These are phyloP conservation scores for Diaporthe citriasiana DNA, from an alignment of 2,329 filamentous ascomycete genomes.

Conservation along the genomic window DNA sequence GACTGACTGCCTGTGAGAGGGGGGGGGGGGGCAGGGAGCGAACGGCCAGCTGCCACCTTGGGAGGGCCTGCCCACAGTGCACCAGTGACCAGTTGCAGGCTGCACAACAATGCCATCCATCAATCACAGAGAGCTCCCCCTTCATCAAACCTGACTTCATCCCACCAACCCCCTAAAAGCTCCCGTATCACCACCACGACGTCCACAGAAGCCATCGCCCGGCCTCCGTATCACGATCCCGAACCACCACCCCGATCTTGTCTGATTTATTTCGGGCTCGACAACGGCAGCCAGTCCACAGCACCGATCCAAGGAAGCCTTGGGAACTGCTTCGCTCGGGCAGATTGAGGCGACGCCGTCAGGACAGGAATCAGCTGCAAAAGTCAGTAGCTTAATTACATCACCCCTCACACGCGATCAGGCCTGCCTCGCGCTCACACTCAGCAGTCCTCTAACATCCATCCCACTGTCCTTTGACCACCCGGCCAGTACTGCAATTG, in stretches of 20 bases:
- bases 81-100: slow-evolving; percentile 30
- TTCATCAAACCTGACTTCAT: slow-evolving; percentile 43
- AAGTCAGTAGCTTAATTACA: slow-evolving; percentile 43
- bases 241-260: slow-evolving; percentile 17
- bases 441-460: slow-evolving; percentile 14
- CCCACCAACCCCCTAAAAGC: slow-evolving; percentile 39
- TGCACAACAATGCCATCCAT: slow-evolving; percentile 35
- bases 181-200: slow-evolving; percentile 39
- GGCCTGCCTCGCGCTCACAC: slow-evolving; percentile 38
- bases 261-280: slow-evolving; percentile 26
- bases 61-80: slow-evolving; percentile 33
- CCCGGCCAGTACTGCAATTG: slow-evolving; percentile 34
- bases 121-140: slow-evolving; percentile 35
- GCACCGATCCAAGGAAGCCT: slow-evolving; percentile 33
- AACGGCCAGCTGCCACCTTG: slow-evolving; percentile 33
- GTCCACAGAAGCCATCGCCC: slow-evolving; percentile 32
- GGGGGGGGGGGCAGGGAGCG: slow-evolving; percentile 33
- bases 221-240: slow-evolving; percentile 35
- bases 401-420: slow-evolving; percentile 43
- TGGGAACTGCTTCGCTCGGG: slow-evolving; percentile 24
- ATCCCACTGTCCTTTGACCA: slow-evolving; percentile 26
- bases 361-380: slow-evolving; percentile 42
- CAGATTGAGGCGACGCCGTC: slow-evolving; percentile 38
- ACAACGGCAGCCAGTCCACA: slow-evolving; percentile 17
- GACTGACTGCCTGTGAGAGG: slow-evolving; percentile 21